These are phyloP conservation scores for Cafeteria roenbergensis DNA, from an alignment of 108 stramenopile genomes.

Conservation along the genomic window DNA sequence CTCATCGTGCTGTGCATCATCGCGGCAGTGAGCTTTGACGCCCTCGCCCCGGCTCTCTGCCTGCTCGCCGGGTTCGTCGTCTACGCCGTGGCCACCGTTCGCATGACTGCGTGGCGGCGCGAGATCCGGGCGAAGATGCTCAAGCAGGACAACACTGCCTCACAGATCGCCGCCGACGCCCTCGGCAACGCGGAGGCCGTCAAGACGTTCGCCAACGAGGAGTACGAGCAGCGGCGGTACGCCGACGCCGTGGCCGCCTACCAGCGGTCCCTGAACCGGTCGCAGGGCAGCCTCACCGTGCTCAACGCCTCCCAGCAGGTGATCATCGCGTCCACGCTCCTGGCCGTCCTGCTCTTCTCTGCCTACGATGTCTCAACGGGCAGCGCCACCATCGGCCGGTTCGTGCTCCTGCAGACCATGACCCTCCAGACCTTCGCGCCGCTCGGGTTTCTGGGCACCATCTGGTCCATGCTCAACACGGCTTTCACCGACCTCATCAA, in stretches of 20 bases:
- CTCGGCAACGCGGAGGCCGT: constrained; percentile 90
- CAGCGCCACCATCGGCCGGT: constrained; percentile 57
- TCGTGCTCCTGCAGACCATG: constrained; percentile 77
- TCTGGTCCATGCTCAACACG: constrained; percentile 76
- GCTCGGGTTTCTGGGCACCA: constrained; percentile 75
- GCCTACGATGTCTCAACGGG: constrained; percentile 35
- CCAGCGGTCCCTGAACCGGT: constrained; percentile 60
- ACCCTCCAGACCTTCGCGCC: constrained; percentile 71
- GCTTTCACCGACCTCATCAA: constrained; percentile 76
- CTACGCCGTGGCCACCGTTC: constrained; percentile 73
- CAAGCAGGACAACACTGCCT: constrained; percentile 78
- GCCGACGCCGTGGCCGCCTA: constrained; percentile 53
- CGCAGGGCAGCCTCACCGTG: constrained; percentile 64
- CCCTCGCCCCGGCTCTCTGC: constrained; percentile 56
- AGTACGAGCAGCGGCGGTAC: constrained; percentile 64
- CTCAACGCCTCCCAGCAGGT: constrained; percentile 76
- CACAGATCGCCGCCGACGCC: constrained; percentile 72
- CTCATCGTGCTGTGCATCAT: constrained; percentile 70
- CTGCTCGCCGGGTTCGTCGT: constrained; percentile 73
- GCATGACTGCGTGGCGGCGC: constrained; percentile 83
- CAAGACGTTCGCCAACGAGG: constrained; percentile 86
- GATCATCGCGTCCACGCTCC: constrained; percentile 64
- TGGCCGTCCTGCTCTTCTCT: constrained; percentile 54
- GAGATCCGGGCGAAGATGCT: constrained; percentile 77
- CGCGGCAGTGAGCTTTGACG: constrained; percentile 69